Evolutionary conservation across 306 rosid species (phyloP), one percentile per base, ranked within the genome.

Genomic region (Prunus dulcis): DNA sequence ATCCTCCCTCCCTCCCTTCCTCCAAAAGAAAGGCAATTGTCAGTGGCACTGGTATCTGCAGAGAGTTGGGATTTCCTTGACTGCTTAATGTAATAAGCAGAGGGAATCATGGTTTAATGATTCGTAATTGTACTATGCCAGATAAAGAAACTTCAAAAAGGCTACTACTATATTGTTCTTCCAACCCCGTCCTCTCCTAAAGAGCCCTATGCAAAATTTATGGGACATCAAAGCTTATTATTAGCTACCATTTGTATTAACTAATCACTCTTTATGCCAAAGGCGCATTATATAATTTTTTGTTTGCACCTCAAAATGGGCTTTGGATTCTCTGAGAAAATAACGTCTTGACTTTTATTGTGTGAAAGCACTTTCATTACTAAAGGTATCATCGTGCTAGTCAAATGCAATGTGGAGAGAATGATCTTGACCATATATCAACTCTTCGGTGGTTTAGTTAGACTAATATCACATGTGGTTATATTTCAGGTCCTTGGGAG

Each of bases 81-180:
- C 73, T 64, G 50, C 32, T 46, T 19, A 72, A 30, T 55, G 79
- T 57, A 60, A 56, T 52, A 60, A 69, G 47, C 51, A 69, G 5
- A 2, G 25, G 67, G 67, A 65, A 76, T 72, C 71, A 66, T 30
- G 76, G 74, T 27, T 76, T 50, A 74, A 51, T 49, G 76, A 80
- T 69, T 69, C 63, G 51, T 62, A 41, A 53, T 30, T 46, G 67
- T 69, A 28, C 62, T 18, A 70, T 27, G 15, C 45, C 41, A 20
- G 43, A 10, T 20, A 70, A 61, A 30, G 61, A 45, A 66, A 52
- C 73, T 64, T 62, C 28, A 64, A 64, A 72, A 79, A 67, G 73
- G 67, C 49, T 38, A 38, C 8, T 14, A 23, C 30, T n/a, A 62
- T 43, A 38, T 19, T 45, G 55, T 22, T 67, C 53, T 49, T 67